Base-by-base conservation (phyloP, 2,329 filamentous ascomycete species). In the Trichoderma sp. region DNA sequence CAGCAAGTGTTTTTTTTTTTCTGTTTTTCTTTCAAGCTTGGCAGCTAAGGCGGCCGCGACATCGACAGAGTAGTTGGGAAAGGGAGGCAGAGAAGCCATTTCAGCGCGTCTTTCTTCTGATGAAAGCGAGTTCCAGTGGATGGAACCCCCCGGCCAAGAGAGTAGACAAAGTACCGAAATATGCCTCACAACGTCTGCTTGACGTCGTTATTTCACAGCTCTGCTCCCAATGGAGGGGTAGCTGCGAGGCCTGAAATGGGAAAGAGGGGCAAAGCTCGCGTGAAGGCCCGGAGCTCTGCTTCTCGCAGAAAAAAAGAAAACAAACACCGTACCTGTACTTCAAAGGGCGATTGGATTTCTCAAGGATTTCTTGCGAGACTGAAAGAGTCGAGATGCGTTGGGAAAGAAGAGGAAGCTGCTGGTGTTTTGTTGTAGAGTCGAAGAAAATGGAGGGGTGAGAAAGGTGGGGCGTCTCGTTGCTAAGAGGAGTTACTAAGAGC, bases 171-270 rank as follows among this genome's bases (percentile, higher is more conserved):
- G 22, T 19, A 45, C 32, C 58, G 65, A 63, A 72, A 71, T 72
- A 73, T 73, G 71, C 70, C 72, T 73, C 72, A 71, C n/a, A 29
- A 70, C n/a, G 29, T 12, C 35, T 56, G 67, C 22, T 56, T 59
- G 58, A 63, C 59, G 37, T 39, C 34, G 65, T 25, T n/a, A 59
- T 37, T 45, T 45, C 48, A 60, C 39, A 61, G 53, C 57, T 67
- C 22, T 35, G 67, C 37, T n/a, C 27, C 59, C 25, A 45, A 70
- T 70, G 68, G 69, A 65, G 68, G 69, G 68, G 69, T 68, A 68
- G 66, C 54, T 29, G 54, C 58, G 54, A 65, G 34, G 71, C 64
- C 59, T 29, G 42, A 57, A 42, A 57, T 12, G 59, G 56, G 70
- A 70, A 72, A 70, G 65, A 60, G 52, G 50, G 35, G 52, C 27